Evolutionary conservation across 2,329 filamentous ascomycete genomes (phyloP).

Genomic region (Onygena corvina): DNA sequence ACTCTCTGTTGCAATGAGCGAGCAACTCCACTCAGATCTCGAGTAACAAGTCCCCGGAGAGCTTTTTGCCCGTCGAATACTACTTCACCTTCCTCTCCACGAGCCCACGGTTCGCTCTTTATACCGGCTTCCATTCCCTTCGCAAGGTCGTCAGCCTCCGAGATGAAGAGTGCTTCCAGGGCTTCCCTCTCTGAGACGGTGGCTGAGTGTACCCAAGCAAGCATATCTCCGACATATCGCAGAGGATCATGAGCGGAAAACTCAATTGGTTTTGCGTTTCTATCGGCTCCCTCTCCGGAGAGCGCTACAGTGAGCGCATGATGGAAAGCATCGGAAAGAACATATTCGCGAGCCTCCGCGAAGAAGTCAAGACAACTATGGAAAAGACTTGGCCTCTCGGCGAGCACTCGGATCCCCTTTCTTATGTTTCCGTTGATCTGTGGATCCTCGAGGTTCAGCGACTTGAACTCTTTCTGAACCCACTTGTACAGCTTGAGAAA

Average conservation of each 20-base stretch:
- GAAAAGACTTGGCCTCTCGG: slow-evolving; percentile 80
- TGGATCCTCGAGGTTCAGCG: slow-evolving; percentile 82
- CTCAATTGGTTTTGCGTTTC: slow-evolving; percentile 75
- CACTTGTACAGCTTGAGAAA: slow-evolving; percentile 95
- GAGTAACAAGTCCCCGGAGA: slow-evolving; percentile 73
- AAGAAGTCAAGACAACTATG: slow-evolving; percentile 90
- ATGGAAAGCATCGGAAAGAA: slow-evolving; percentile 80
- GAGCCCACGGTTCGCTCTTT: slow-evolving; percentile 73
- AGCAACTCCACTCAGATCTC: slow-evolving; percentile 68
- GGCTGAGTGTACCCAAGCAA: slow-evolving; percentile 91
- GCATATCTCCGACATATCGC: slow-evolving; percentile 90
- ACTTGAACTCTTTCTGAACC: slow-evolving; percentile 88
- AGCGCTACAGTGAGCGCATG: slow-evolving; percentile 66
- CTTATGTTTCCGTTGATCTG: slow-evolving; percentile 80
- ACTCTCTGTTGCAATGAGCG: slow-evolving; percentile 78
- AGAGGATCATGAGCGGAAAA: slow-evolving; percentile 83
- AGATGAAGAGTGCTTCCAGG: slow-evolving; percentile 79
- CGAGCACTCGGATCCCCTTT: slow-evolving; percentile 70
- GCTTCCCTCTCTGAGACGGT: slow-evolving; percentile 90
- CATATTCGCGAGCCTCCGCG: slow-evolving; percentile 74
- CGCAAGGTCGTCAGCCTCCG: slow-evolving; percentile 77
- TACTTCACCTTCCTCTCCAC: slow-evolving; percentile 46
- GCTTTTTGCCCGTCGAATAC: slow-evolving; percentile 71
- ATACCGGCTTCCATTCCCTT: slow-evolving; percentile 68
- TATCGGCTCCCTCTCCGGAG: slow-evolving; percentile 46